Evolutionary conservation across 768 basidiomycete species (phyloP).

Genomic region (Kwoniella bestiolae): DNA sequence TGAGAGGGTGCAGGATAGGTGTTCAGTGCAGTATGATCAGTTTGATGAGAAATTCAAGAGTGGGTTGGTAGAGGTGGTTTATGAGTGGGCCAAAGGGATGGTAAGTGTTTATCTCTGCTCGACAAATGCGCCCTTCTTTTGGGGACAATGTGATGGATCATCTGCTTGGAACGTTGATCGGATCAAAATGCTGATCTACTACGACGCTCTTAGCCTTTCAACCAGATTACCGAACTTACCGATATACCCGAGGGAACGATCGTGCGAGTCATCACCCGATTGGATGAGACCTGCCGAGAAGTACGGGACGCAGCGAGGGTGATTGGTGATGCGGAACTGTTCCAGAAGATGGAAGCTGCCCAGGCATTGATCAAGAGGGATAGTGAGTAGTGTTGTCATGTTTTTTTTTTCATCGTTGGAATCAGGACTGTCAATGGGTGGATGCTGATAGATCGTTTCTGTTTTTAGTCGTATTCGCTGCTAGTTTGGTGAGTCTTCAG

Average conservation of each 20-base stretch:
- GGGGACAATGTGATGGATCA: too few species aligned
- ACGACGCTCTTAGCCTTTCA: conserved; percentile 75
- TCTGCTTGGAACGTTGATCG: neutral
- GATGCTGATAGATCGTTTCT: neutral
- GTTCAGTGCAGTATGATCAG: conserved; percentile 78
- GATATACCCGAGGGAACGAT: conserved; percentile 97
- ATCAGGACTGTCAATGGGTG: too few species aligned
- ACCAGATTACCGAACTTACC: conserved; percentile 87
- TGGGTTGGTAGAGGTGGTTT: conserved; percentile 92
- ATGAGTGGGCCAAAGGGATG: conserved; percentile 99
- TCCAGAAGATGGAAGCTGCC: conserved; percentile 97
- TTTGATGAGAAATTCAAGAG: conserved; percentile 81
- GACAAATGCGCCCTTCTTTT: conserved; percentile 3
- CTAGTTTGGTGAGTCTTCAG: conserved; percentile 49
- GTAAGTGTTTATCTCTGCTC: conserved; percentile 60
- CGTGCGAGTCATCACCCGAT: conserved; percentile 89
- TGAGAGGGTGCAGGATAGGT: conserved; percentile 73
- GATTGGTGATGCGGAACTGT: conserved; percentile 91
- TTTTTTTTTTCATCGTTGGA: too few species aligned
- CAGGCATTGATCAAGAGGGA: conserved; percentile 94
- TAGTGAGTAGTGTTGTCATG: too few species aligned
- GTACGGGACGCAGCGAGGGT: conserved; percentile 96
- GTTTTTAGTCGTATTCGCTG: conserved; percentile 52
- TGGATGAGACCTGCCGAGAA: conserved; percentile 96
- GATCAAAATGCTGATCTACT: neutral